Percentiles rank a stretch among this genome's conserved stretches.
Evolutionary conservation across 2,329 filamentous ascomycete genomes (phyloP).

Genomic region (Chaetomium strumarium): DNA sequence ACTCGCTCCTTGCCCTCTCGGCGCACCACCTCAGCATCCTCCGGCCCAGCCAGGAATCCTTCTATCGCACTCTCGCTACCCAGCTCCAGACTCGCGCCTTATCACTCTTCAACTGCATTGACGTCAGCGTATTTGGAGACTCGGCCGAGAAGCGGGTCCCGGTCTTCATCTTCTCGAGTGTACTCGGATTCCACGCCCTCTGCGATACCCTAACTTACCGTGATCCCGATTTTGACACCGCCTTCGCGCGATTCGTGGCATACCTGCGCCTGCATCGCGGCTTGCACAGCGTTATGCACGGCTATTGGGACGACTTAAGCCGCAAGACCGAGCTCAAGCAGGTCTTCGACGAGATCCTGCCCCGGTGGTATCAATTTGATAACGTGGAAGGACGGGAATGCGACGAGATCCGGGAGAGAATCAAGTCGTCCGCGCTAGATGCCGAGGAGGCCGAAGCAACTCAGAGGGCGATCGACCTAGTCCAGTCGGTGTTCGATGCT

Average conservation of each 20-base stretch:
- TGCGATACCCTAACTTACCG: slow-evolving; percentile 39
- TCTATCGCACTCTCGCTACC: slow-evolving; percentile 35
- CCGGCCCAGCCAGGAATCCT: slow-evolving; percentile 18
- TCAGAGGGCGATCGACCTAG: slow-evolving; percentile 22
- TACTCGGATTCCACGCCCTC: slow-evolving; percentile 42
- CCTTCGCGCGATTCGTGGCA: slow-evolving; percentile 37
- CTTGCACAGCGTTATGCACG: slow-evolving; percentile 33
- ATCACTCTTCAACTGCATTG: slow-evolving; percentile 32
- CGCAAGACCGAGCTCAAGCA: slow-evolving; percentile 31
- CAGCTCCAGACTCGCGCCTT: slow-evolving; percentile 41
- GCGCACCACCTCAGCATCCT: slow-evolving; percentile 34
- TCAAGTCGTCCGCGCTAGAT: slow-evolving; percentile 17
- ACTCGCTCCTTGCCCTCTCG: slow-evolving; percentile 33
- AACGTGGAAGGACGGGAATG: slow-evolving; percentile 25
- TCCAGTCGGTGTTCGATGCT: slow-evolving; percentile 31
- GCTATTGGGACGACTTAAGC: slow-evolving; percentile 33
- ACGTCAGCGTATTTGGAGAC: slow-evolving; percentile 14
- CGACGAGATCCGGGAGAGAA: slow-evolving; percentile 21
- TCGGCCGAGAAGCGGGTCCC: slow-evolving; percentile 33
- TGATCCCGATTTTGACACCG: slow-evolving; percentile 35
- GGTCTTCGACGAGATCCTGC: slow-evolving; percentile 30
- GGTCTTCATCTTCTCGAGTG: slow-evolving; percentile 40
- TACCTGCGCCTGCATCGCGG: slow-evolving; percentile 40
- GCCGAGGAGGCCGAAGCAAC: slow-evolving; percentile 21
- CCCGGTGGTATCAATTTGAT: slow-evolving; percentile 17